Evolutionary conservation across 2,329 filamentous ascomycete genomes (phyloP).

Genomic region (Calonectria henricotiae): DNA sequence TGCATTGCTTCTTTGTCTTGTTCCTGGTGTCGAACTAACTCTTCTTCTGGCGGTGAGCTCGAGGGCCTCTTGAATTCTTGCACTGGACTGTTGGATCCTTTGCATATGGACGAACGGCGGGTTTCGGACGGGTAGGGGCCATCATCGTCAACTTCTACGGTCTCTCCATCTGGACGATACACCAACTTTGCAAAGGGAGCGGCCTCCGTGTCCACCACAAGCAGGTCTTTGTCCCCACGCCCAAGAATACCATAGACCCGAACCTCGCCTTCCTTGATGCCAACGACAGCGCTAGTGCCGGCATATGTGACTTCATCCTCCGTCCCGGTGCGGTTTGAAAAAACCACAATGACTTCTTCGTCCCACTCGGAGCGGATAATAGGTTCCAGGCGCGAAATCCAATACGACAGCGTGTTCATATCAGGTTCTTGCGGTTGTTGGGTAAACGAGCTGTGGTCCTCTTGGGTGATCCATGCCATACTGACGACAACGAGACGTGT

Average conservation of each 20-base stretch:
- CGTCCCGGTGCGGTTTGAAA: conserved; percentile 79
- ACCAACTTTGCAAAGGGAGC: conserved; percentile 66
- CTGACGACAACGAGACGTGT: conserved; percentile 78
- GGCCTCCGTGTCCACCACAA: conserved; percentile 77
- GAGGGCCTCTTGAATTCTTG: conserved; percentile 10
- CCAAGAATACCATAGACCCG: conserved; percentile 80
- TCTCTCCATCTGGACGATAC: conserved; percentile 38
- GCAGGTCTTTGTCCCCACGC: conserved; percentile 77
- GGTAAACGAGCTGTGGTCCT: conserved; percentile 65
- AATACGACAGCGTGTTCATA: conserved; percentile 82
- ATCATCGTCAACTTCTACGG: conserved; percentile 20
- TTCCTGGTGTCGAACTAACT: background rate
- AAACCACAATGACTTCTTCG: conserved; percentile 78
- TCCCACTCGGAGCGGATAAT: conserved; percentile 68
- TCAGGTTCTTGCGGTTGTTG: conserved; percentile 74
- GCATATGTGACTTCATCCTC: conserved; percentile 80
- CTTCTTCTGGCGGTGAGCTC: background rate
- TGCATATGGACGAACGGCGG: conserved; percentile 12
- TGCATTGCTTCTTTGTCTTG: background rate
- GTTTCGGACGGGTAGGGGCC: conserved; percentile 1
- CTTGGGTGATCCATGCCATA: conserved; percentile 85
- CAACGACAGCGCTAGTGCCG: conserved; percentile 81
- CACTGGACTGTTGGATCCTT: conserved; percentile 20
- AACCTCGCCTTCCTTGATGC: conserved; percentile 77
- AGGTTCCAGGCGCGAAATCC: conserved; percentile 81